A percentile compares a stretch with the other conserved stretches of the same genome.
These are phyloP conservation scores for Cutaneotrichosporon sp. DNA, from an alignment of 1,284 basidiomycete genomes.

Conservation along the genomic window DNA sequence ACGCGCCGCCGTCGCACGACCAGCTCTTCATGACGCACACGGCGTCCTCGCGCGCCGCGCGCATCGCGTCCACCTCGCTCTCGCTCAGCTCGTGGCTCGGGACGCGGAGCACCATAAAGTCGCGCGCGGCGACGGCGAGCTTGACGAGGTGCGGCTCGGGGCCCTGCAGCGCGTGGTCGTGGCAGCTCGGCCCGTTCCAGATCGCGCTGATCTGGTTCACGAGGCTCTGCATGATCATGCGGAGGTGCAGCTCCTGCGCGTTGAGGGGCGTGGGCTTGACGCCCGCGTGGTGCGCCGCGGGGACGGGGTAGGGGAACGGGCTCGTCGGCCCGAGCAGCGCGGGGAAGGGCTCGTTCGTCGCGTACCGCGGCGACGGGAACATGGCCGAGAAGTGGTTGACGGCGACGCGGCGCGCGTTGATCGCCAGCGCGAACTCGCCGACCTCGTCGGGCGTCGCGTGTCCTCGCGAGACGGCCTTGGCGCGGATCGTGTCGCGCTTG, in stretches of 20 bases:
- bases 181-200: slow-evolving; percentile 29
- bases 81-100: slow-evolving; percentile 52
- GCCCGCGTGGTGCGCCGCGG: not conserved
- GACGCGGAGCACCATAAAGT: slow-evolving; percentile 65
- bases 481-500: slow-evolving; percentile 57
- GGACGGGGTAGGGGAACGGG: slow-evolving; percentile 42
- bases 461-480: slow-evolving; percentile 65
- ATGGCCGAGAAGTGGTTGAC: slow-evolving; percentile 81
- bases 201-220: slow-evolving; percentile 50
- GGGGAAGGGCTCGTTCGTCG: slow-evolving; percentile 39
- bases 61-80: slow-evolving; percentile 59
- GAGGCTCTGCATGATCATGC: slow-evolving; percentile 53
- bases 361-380: slow-evolving; percentile 51
- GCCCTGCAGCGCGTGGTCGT: slow-evolving; percentile 56
- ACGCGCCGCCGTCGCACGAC: slow-evolving; percentile 37
- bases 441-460: slow-evolving; percentile 84
- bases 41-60: slow-evolving; percentile 69
- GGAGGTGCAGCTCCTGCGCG: slow-evolving; percentile 51
- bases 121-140: slow-evolving; percentile 63
- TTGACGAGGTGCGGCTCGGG: slow-evolving; percentile 61
- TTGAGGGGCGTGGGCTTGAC: slow-evolving; percentile 29
- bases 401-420: slow-evolving; percentile 67
- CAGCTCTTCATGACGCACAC: slow-evolving; percentile 60
- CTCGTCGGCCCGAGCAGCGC: slow-evolving; percentile 56
- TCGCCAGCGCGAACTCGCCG: slow-evolving; percentile 69